phyloP scores from a whole-genome alignment of 129 eudicot species.

The Rutidosis leptorrhynchoides region DNA sequence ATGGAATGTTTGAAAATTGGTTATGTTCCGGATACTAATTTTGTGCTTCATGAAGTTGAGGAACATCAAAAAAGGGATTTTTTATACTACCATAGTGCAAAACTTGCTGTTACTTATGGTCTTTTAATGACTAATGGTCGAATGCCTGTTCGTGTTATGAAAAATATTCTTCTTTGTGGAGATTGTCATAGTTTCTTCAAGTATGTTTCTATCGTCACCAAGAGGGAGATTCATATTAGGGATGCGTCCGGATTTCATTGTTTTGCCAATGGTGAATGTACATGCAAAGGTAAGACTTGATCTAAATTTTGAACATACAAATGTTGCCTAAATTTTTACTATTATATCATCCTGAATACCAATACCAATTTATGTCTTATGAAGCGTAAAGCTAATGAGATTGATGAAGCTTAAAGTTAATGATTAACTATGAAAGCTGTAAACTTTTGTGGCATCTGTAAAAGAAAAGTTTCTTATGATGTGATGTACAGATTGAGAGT shows the following conservation, averaged over 20 bases:
- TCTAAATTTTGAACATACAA: conserved; percentile 7
- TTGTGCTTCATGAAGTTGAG: conserved; percentile 95
- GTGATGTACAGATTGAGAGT: conserved; percentile 59
- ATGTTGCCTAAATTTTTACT: not conserved
- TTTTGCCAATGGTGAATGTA: conserved; percentile 68
- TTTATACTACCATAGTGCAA: conserved; percentile 83
- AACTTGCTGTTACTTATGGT: conserved; percentile 75
- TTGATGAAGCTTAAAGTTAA: conserved; percentile 46
- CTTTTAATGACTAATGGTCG: conserved; percentile 53
- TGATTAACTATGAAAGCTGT: conserved; percentile 17
- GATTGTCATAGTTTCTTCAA: conserved; percentile 85
- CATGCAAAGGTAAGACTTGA: conserved; percentile 60
- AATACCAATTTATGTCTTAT: no score
- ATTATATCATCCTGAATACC: no score
- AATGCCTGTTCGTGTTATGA: conserved; percentile 56
- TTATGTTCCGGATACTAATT: conserved; percentile 79
- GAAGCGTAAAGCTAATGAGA: conserved; percentile 94
- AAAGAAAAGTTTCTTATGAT: conserved; percentile 9
- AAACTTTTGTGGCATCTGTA: conserved; percentile 18
- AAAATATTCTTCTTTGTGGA: conserved; percentile 77
- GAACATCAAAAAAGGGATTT: conserved; percentile 82
- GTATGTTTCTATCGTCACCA: conserved; percentile 62
- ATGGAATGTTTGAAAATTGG: conserved; percentile 77
- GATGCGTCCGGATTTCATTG: conserved; percentile 88
- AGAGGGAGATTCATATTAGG: conserved; percentile 74